phyloP scores from a whole-genome alignment of 139 green algal species.

The Tetraselmis chui region DNA sequence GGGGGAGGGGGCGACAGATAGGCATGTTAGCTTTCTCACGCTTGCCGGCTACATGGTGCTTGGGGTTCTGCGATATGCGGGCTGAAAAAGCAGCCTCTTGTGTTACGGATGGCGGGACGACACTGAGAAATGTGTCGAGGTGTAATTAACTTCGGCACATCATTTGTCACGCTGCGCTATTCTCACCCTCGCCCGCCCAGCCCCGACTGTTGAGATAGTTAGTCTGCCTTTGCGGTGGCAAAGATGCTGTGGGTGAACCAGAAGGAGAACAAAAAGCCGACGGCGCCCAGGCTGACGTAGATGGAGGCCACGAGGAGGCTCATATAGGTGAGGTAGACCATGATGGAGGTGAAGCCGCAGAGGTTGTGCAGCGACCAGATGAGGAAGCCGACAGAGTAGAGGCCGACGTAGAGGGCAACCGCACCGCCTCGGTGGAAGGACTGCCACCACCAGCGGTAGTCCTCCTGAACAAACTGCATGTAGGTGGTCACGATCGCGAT shows the following conservation, averaged over 20 bases:
- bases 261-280: conserved; percentile 20
- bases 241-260: conserved; percentile 53
- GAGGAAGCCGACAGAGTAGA: conserved; percentile 67
- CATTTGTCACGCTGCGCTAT: too few species aligned
- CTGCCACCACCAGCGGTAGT: conserved; percentile 89
- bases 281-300: background rate
- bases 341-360: conserved; percentile 39
- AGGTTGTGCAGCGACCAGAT: conserved; percentile 59
- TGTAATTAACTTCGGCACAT: too few species aligned
- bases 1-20: background rate
- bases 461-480: conserved; percentile 84
- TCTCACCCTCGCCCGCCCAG: too few species aligned
- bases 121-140: too few species aligned
- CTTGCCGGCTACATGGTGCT: too few species aligned
- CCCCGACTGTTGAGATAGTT: background rate
- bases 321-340: conserved; percentile 29
- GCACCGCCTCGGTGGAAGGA: conserved; percentile 78
- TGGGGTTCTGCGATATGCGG: too few species aligned
- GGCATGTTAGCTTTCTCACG: background rate
- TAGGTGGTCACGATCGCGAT: conserved; percentile 21
- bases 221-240: conserved; percentile 46
- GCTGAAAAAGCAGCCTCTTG: too few species aligned
- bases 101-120: too few species aligned
- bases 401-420: conserved; percentile 53
- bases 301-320: background rate